Percentiles rank a stretch among this genome's conserved stretches.
Conservation (phyloP, 2,329 filamentous ascomycete species). For the Apiospora phragmitis region DNA sequence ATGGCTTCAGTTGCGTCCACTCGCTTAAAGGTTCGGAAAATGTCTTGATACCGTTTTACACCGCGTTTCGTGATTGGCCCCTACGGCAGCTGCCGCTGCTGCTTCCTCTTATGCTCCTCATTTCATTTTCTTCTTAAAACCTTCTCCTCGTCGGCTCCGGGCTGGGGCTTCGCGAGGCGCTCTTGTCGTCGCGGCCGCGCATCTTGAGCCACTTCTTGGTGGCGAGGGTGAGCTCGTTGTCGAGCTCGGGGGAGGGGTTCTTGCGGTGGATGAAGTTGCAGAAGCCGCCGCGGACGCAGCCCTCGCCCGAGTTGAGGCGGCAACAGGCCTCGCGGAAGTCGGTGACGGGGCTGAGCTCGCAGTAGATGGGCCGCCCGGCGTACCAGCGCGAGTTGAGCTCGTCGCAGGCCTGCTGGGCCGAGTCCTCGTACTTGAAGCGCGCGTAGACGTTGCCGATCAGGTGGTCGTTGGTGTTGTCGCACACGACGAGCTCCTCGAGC, state of each 20-base stretch:
- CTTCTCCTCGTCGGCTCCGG: conserved; percentile 79
- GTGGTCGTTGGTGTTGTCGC: conserved; percentile 99
- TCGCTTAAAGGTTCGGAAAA: neutral
- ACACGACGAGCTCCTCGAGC: conserved; percentile 95
- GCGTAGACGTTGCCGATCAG: conserved; percentile 99
- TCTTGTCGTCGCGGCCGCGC: conserved; percentile 81
- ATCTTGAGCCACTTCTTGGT: conserved; percentile 96
- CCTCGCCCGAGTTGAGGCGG: conserved; percentile 89
- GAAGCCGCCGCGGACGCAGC: conserved; percentile 93
- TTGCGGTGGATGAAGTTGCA: conserved; percentile 99
- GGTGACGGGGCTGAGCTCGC: conserved; percentile 93
- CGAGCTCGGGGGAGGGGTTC: conserved; percentile 86
- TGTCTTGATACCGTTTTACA: neutral
- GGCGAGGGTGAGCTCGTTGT: conserved; percentile 79
- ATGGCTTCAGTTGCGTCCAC: neutral
- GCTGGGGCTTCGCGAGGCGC: conserved; percentile 78
- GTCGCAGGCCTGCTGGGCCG: conserved; percentile 90
- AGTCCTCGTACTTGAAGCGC: conserved; percentile 99
- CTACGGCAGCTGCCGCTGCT: neutral
- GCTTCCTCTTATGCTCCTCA: neutral
- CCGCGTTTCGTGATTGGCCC: neutral
- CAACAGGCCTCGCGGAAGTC: conserved; percentile 98
- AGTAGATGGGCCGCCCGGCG: conserved; percentile 94
- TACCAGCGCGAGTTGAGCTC: conserved; percentile 95
- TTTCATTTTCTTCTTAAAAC: conserved; percentile 45